phyloP scores from a whole-genome alignment of 1,284 basidiomycete genomes.

The Tetrapyrgos nigripes region DNA sequence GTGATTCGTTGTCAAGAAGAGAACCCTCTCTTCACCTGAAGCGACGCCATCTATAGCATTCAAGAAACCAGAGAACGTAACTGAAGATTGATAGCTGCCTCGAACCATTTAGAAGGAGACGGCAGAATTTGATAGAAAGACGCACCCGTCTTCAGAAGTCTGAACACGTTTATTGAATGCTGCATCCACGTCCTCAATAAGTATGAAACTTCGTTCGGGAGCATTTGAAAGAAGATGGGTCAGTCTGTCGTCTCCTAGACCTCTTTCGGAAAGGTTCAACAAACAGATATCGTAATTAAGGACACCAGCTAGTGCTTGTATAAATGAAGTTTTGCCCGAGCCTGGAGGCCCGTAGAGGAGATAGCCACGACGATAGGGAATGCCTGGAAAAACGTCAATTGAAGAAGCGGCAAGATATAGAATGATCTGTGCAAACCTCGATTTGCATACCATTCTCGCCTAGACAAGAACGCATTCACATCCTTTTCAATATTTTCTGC shows the following conservation, averaged over 20 bases:
- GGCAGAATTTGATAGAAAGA: not conserved
- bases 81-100: constrained; percentile 86
- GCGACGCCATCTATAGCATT: constrained; percentile 99
- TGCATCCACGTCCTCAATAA: constrained; percentile 98
- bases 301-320: constrained; percentile 94
- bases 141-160: constrained; percentile 87
- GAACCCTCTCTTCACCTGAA: constrained; percentile 95
- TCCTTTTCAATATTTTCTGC: constrained; percentile 85
- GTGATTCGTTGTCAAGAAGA: constrained; percentile 99
- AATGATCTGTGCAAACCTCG: constrained; percentile 68
- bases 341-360: constrained; percentile 96
- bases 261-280: constrained; percentile 95
- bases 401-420: constrained; percentile 5
- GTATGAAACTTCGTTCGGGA: constrained; percentile 90
- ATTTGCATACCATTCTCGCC: constrained; percentile 96
- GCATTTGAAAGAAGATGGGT: constrained; percentile 93
- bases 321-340: constrained; percentile 98
- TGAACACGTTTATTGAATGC: constrained; percentile 94
- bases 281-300: constrained; percentile 96
- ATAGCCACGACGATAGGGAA: constrained; percentile 97
- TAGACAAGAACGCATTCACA: constrained; percentile 81
- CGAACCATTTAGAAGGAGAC: constrained; percentile 3
- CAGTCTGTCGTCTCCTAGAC: constrained; percentile 96
- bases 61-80: constrained; percentile 97
- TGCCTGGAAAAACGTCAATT: constrained; percentile 61